Conservation (phyloP, 176 grass and related monocot genomes). For the Lolium rigidum region DNA sequence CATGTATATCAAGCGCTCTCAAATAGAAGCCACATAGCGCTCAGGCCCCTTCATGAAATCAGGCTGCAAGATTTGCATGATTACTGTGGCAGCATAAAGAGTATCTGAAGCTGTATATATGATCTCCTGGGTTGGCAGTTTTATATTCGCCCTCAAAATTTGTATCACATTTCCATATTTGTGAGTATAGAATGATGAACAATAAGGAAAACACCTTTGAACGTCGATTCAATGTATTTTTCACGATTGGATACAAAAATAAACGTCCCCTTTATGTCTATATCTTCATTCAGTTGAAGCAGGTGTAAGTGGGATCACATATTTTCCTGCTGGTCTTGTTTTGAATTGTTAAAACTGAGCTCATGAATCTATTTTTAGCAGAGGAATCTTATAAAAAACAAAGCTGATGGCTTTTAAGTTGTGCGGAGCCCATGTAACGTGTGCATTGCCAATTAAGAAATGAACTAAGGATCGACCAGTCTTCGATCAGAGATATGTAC, state of each 20-base stretch:
- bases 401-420: too few species aligned
- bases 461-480: too few species aligned
- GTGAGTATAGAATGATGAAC: too few species aligned
- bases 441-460: too few species aligned
- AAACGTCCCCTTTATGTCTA: neutral
- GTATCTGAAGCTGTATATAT: neutral
- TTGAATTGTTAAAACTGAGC: neutral
- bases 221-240: neutral
- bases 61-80: slow-evolving; percentile 40
- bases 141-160: neutral
- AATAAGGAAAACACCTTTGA: neutral
- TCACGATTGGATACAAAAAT: neutral
- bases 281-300: neutral
- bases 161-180: neutral
- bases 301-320: neutral
- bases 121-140: neutral
- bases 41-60: neutral
- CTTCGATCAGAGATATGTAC: too few species aligned
- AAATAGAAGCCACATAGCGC: neutral
- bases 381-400: too few species aligned
- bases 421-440: too few species aligned
- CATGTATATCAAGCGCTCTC: neutral
- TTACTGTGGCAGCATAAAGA: neutral
- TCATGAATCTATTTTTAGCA: neutral
- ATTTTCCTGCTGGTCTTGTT: neutral